Percentiles rank a stretch among this genome's conserved stretches.
Conservation (phyloP, 768 basidiomycete species). For the Suillus cothurnatus region DNA sequence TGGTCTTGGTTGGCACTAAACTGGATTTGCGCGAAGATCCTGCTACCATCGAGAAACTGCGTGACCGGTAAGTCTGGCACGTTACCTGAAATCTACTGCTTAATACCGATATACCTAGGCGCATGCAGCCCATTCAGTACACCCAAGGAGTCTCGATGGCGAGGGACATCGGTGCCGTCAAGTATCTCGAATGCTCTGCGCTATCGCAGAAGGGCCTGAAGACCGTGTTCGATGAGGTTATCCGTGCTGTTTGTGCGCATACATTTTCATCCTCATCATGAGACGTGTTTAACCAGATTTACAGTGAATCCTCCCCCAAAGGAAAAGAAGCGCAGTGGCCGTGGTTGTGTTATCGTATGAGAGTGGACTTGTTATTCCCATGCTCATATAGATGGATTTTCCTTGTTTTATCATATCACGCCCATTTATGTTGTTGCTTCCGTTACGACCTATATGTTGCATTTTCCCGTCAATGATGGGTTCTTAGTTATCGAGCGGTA, state of each 20-base stretch:
- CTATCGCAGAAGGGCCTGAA: constrained; percentile 98
- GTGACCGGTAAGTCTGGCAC: constrained; percentile 68
- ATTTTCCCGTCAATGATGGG: constrained; percentile 33
- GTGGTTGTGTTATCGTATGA: constrained; percentile 76
- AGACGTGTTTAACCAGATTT: constrained; percentile 8
- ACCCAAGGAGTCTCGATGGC: constrained; percentile 88
- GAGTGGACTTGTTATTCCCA: constrained; percentile 27
- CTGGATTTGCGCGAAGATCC: constrained; percentile 96
- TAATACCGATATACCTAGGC: constrained; percentile 44
- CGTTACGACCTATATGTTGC: constrained; percentile 63
- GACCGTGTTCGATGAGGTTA: constrained; percentile 99
- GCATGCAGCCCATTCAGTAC: constrained; percentile 95
- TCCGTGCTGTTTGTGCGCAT: constrained; percentile 89
- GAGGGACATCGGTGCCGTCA: constrained; percentile 93
- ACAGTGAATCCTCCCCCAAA: constrained; percentile 77
- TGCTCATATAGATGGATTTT: constrained; percentile 36
- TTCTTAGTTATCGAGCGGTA: constrained; percentile 33
- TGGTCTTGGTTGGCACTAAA: constrained; percentile 96
- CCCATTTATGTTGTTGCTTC: constrained; percentile 71
- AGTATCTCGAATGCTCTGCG: constrained; percentile 95
- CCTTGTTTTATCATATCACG: constrained; percentile 47
- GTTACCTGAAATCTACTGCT: constrained; percentile 8
- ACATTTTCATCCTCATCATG: constrained; percentile 7
- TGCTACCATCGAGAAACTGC: constrained; percentile 87
- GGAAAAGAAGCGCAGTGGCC: constrained; percentile 48